Conservation (phyloP, 495 filamentous ascomycete species). For the Aspergillus asperescens region DNA sequence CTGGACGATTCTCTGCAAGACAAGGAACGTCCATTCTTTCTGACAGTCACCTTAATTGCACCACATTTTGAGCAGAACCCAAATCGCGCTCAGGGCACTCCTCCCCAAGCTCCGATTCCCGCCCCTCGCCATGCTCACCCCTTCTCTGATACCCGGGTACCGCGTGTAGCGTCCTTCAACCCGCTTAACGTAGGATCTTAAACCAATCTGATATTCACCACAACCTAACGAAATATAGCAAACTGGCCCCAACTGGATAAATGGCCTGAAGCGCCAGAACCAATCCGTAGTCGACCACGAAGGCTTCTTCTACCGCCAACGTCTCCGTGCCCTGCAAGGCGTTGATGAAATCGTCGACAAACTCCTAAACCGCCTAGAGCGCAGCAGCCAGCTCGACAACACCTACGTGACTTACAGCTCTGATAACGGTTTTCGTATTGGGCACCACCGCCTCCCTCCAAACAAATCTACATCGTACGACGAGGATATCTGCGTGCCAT, state of each 20-base stretch:
- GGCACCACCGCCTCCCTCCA: constrained; percentile 65
- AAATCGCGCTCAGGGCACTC: constrained; percentile 12
- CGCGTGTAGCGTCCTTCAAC: constrained; percentile 37
- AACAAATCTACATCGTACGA: constrained; percentile 70
- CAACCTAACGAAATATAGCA: constrained; percentile 40
- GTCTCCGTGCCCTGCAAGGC: constrained; percentile 58
- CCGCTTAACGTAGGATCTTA: constrained; percentile 46
- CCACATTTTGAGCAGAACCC: constrained; percentile 58
- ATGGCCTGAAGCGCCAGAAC: constrained; percentile 46
- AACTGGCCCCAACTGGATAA: constrained; percentile 60
- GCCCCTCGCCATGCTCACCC: constrained; percentile 34
- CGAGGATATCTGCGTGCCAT: constrained; percentile 68
- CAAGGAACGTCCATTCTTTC: constrained; percentile 57
- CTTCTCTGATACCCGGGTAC: constrained; percentile 37
- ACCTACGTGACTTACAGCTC: constrained; percentile 69
- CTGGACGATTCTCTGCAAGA: constrained; percentile 52
- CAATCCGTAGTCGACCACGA: constrained; percentile 56
- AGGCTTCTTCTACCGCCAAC: constrained; percentile 61
- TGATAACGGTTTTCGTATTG: constrained; percentile 72
- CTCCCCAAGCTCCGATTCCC: constrained; percentile 50
- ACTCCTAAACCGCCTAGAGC: constrained; percentile 48
- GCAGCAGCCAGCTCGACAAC: constrained; percentile 53
- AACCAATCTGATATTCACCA: constrained; percentile 44
- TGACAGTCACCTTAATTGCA: constrained; percentile 60
- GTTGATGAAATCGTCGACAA: constrained; percentile 66